Conservation (phyloP, 768 basidiomycete species). For the Agaricus subrufescens region DNA sequence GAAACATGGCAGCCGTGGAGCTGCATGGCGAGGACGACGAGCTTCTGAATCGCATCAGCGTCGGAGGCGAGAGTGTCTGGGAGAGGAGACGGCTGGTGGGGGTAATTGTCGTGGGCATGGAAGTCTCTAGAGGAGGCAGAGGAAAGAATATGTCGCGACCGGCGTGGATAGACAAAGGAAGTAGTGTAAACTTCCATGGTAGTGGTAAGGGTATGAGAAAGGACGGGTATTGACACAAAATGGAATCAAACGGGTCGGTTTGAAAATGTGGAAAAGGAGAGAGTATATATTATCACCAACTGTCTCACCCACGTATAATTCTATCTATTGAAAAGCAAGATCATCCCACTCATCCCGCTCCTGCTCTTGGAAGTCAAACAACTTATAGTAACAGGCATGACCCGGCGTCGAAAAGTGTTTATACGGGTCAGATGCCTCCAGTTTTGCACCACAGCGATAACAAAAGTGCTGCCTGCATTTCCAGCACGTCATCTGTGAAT, state of each 20-base stretch:
- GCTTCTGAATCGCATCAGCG: constrained; percentile 72
- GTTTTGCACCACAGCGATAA: constrained; percentile 64
- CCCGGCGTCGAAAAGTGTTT: constrained; percentile 59
- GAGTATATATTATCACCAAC: constrained; percentile 18
- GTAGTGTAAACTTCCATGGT: constrained; percentile 93
- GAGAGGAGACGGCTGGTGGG: constrained; percentile 31
- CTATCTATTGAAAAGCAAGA: constrained; percentile 9
- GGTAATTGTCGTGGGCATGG: constrained; percentile 35
- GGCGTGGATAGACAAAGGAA: constrained; percentile 88
- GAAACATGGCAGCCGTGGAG: constrained; percentile 82
- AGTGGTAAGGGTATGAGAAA: constrained; percentile 30
- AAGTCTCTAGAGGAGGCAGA: constrained; percentile 63
- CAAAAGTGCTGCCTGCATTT: constrained; percentile 78
- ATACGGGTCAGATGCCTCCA: constrained; percentile 53
- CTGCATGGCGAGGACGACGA: constrained; percentile 75
- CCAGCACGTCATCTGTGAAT: constrained; percentile 67
- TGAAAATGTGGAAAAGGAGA: constrained; percentile 26
- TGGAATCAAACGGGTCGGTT: constrained; percentile 43
- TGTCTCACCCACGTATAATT: constrained; percentile 25
- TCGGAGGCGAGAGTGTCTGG: constrained; percentile 42
- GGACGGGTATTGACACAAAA: constrained; percentile 51
- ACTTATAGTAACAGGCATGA: constrained; percentile 51
- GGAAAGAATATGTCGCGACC: constrained; percentile 66
- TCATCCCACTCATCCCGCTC: constrained; percentile 21
- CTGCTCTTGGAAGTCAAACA: constrained; percentile 51